phyloP scores from a whole-genome alignment of 169 alveolate genomes.

The Plasmodium knowlesi region DNA sequence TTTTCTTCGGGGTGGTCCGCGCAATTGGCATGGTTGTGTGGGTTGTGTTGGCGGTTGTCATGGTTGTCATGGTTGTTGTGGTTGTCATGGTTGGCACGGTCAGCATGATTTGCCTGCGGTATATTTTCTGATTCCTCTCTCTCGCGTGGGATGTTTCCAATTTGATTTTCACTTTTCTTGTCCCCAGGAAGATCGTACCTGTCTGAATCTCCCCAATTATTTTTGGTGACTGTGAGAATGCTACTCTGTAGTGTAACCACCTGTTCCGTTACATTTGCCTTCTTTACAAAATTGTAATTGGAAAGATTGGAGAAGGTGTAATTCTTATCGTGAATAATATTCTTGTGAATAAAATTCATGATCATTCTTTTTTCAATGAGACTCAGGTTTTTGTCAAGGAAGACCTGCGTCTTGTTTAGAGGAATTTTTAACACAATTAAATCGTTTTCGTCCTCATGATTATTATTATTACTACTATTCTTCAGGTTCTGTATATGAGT shows the following conservation, averaged over 20 bases:
- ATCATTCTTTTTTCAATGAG: slow-evolving; percentile 70
- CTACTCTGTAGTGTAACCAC: not conserved
- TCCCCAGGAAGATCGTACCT: not conserved
- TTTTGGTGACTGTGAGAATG: not conserved
- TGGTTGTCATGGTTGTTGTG: not conserved
- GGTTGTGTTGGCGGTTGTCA: too few species aligned
- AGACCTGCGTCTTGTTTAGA: slow-evolving; percentile 62
- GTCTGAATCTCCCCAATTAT: not conserved
- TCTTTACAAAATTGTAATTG: slow-evolving; percentile 37
- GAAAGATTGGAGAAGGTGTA: slow-evolving; percentile 52
- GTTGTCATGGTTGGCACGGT: not conserved
- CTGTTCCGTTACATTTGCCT: slow-evolving; percentile 3
- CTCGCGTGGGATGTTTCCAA: not conserved
- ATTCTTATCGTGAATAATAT: slow-evolving; percentile 57
- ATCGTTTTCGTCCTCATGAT: slow-evolving; percentile 14
- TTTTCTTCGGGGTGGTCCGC: not conserved
- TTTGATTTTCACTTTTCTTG: not conserved
- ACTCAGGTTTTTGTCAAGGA: slow-evolving; percentile 33
- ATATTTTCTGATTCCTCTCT: not conserved
- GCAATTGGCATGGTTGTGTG: too few species aligned
- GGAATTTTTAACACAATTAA: slow-evolving; percentile 52
- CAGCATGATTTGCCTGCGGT: not conserved
- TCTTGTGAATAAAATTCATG: slow-evolving; percentile 57
- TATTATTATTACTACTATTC: not conserved
- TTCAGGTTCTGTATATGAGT: not conserved